These are phyloP conservation scores for Diaporthe sp. DNA, from an alignment of 2,329 filamentous ascomycete genomes.

Conservation along the genomic window DNA sequence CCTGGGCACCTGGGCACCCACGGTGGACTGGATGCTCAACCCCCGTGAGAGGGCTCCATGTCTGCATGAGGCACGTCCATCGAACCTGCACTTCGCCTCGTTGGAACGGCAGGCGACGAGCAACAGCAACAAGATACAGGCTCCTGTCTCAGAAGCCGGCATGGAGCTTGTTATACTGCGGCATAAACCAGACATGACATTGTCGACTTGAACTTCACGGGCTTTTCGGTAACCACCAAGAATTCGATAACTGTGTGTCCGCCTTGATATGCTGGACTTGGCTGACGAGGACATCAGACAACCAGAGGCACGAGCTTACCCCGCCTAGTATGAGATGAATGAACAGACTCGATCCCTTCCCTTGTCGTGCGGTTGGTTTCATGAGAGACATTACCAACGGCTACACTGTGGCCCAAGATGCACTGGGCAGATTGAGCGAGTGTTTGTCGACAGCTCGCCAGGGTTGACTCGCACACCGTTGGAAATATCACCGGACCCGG, in stretches of 20 bases:
- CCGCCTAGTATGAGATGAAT: slow-evolving; percentile 24
- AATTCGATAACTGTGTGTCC: background rate
- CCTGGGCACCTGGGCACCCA: slow-evolving; percentile 10
- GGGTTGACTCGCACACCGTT: slow-evolving; percentile 24
- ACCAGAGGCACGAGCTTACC: slow-evolving; percentile 25
- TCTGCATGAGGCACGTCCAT: slow-evolving; percentile 6
- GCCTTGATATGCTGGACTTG: slow-evolving; percentile 12
- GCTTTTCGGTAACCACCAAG: background rate
- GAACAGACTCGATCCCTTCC: slow-evolving; percentile 15
- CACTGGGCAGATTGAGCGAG: slow-evolving; percentile 16
- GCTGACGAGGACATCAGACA: slow-evolving; percentile 20
- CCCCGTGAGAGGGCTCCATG: background rate
- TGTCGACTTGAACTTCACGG: background rate
- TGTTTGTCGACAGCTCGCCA: slow-evolving; percentile 8
- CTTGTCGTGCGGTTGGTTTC: slow-evolving; percentile 2
- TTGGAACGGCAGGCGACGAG: background rate
- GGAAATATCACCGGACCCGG: slow-evolving; percentile 23
- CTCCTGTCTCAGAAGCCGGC: slow-evolving; percentile 6
- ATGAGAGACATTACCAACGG: background rate
- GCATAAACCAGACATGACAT: background rate
- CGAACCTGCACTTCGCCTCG: slow-evolving; percentile 15
- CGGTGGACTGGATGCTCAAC: background rate
- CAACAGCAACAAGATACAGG: background rate
- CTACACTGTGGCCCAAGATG: slow-evolving; percentile 1
- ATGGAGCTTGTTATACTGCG: slow-evolving; percentile 1